Conservation (phyloP, 768 basidiomycete species). For the Xerocomus potaroensis region DNA sequence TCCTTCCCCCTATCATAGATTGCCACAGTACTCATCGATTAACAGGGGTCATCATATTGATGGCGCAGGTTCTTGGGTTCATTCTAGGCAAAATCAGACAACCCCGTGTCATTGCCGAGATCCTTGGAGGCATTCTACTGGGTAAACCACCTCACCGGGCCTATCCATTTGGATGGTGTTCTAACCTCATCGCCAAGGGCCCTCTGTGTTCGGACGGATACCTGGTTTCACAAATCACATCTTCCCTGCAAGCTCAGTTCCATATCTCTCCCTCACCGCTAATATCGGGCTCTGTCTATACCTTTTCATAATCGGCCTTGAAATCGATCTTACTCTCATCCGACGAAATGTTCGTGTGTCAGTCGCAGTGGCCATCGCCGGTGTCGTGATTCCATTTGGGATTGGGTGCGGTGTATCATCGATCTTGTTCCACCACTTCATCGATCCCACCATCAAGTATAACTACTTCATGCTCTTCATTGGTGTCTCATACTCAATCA, state of each 20-base stretch:
- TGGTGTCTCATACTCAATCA: slow-evolving; percentile 87
- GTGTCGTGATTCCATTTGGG: slow-evolving; percentile 84
- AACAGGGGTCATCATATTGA: slow-evolving; percentile 70
- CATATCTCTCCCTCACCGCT: slow-evolving; percentile 82
- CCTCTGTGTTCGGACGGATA: slow-evolving; percentile 71
- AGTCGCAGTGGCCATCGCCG: slow-evolving; percentile 65
- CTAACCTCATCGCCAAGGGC: slow-evolving; percentile 18
- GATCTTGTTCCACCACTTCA: slow-evolving; percentile 73
- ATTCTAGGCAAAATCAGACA: slow-evolving; percentile 69
- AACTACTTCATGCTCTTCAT: slow-evolving; percentile 93
- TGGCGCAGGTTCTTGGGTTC: slow-evolving; percentile 71
- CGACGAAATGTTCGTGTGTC: slow-evolving; percentile 69
- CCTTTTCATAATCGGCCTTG: slow-evolving; percentile 90
- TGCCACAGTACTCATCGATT: background rate
- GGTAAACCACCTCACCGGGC: slow-evolving; percentile 37
- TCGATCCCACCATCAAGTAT: slow-evolving; percentile 56
- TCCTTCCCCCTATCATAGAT: slow-evolving; percentile 2
- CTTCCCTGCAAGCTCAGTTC: slow-evolving; percentile 65
- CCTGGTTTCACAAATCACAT: slow-evolving; percentile 85
- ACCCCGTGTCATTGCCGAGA: slow-evolving; percentile 91
- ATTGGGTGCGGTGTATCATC: slow-evolving; percentile 74
- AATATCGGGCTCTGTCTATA: slow-evolving; percentile 87
- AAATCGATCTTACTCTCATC: slow-evolving; percentile 80
- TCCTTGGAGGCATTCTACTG: slow-evolving; percentile 84
- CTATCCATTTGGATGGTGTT: slow-evolving; percentile 60